Base-by-base conservation (phyloP, 805 yeast species). In the Saccharomycopsis sp. region DNA sequence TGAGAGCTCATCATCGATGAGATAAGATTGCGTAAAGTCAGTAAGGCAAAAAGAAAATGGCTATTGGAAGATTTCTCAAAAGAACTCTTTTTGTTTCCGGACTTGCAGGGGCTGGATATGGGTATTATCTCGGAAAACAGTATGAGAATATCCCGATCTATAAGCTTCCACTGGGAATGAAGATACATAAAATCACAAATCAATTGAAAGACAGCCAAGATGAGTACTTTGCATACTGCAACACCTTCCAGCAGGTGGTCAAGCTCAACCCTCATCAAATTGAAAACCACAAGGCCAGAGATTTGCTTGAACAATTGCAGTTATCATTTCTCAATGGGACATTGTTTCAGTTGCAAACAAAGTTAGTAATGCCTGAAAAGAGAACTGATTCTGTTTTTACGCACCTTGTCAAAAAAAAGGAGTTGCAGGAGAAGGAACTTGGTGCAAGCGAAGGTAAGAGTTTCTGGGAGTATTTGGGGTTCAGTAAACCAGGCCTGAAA, bases 121-220 rank as follows among this genome's bases (percentile, higher is more conserved):
- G 63, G 4, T 58, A 58, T 46, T 60, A 60, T 48, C 51, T 60
- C 9, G 54, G 59, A 46, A 53, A 55, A n/a, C 37, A 58, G 20
- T 60, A 60, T 34, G 52, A 52, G 18, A 57, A 56, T 53, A 58
- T 58, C 47, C 63, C 63, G 12, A 57, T 58, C 51, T 60, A 60
- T 24, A 34, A 57, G 24, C 44, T 60, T 16, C 63, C 63, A 41
- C 46, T 23, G 21, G 34, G 29, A 14, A 57, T 60, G 61, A 37
- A 53, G 41, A 57, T 60, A 40, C 34, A 53, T 24, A 50, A 29
- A 2, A 56, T 60, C 16, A 61, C 58, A 15, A 34, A 47, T 37
- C 37, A 44, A 20, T 56, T 23, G 20, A 59, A 56, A 20, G 21
- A 34, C 24, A n/a, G 18, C 12, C 56, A 58, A 12, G 18, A 48